Evolutionary conservation across 805 yeast species (phyloP).

Genomic region (Tetrapisispora namnaoensis): DNA sequence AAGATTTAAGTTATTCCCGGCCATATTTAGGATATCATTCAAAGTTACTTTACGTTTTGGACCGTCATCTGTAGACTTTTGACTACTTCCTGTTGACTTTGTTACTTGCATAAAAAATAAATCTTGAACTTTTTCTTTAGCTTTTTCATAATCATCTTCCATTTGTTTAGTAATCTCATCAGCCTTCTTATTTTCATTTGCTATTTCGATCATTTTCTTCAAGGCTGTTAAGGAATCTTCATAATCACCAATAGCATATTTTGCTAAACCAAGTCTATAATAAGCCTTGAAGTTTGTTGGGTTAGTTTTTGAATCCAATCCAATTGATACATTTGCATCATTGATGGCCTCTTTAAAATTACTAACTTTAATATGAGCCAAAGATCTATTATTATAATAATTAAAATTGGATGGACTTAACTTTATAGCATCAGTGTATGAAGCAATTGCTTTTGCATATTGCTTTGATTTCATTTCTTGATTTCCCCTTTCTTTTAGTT

Average conservation of each 20-base stretch:
- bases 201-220: slow-evolving; percentile 71
- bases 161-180: slow-evolving; percentile 54
- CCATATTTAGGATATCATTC: slow-evolving; percentile 61
- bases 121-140: slow-evolving; percentile 35
- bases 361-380: slow-evolving; percentile 73
- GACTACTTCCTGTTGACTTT: background rate
- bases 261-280: slow-evolving; percentile 86
- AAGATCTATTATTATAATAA: slow-evolving; percentile 86
- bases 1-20: slow-evolving; percentile 51
- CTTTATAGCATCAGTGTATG: slow-evolving; percentile 70
- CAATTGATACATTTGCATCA: slow-evolving; percentile 76
- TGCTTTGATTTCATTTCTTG: slow-evolving; percentile 68
- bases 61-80: background rate
- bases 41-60: slow-evolving; percentile 27
- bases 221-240: slow-evolving; percentile 83
- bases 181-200: slow-evolving; percentile 53
- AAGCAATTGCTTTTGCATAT: slow-evolving; percentile 56
- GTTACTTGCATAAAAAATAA: background rate
- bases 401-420: slow-evolving; percentile 66
- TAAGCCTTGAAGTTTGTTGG: slow-evolving; percentile 81
- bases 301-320: slow-evolving; percentile 62
- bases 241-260: slow-evolving; percentile 80
- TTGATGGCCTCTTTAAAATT: slow-evolving; percentile 64
- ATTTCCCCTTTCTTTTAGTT: slow-evolving; percentile 75
- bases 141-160: slow-evolving; percentile 85